A percentile compares a stretch with the other conserved stretches of the same genome.
phyloP scores from a whole-genome alignment of 2,329 filamentous ascomycete genomes.

The Didymella arachidicola region DNA sequence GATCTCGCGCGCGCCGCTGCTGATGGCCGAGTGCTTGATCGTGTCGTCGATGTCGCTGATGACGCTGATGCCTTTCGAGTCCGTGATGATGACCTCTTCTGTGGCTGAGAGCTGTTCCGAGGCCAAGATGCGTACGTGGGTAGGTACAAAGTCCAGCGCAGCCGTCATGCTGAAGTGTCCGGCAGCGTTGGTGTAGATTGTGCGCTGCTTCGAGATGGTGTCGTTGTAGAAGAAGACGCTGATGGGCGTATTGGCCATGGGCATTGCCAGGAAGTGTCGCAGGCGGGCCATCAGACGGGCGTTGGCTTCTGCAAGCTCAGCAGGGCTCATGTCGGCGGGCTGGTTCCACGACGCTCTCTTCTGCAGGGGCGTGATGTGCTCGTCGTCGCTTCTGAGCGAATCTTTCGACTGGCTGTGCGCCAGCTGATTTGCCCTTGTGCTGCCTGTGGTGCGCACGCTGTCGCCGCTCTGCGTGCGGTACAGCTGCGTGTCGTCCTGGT shows the following conservation, averaged over 20 bases:
- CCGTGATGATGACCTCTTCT: conserved; percentile 78
- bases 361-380: conserved; percentile 50
- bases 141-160: conserved; percentile 87
- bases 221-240: conserved; percentile 97
- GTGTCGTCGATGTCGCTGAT: conserved; percentile 99
- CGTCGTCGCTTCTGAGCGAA: conserved; percentile 38
- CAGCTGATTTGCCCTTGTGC: conserved; percentile 30
- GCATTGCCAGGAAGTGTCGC: conserved; percentile 87
- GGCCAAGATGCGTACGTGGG: conserved; percentile 84
- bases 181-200: conserved; percentile 82
- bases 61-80: conserved; percentile 81
- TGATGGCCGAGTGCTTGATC: conserved; percentile 93
- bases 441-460: conserved; percentile 32
- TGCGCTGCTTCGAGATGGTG: conserved; percentile 79
- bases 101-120: conserved; percentile 84
- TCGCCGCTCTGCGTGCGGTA: conserved; percentile 49
- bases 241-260: conserved; percentile 77
- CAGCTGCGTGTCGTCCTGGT: conserved; percentile 52
- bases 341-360: conserved; percentile 60
- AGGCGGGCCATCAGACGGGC: conserved; percentile 86
- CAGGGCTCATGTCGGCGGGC: conserved; percentile 71
- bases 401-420: conserved; percentile 36
- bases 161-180: conserved; percentile 87
- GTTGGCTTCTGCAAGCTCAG: conserved; percentile 82
- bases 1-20: conserved; percentile 86